Conservation (phyloP, 257 asterid genomes). For the Solanum virginianum region DNA sequence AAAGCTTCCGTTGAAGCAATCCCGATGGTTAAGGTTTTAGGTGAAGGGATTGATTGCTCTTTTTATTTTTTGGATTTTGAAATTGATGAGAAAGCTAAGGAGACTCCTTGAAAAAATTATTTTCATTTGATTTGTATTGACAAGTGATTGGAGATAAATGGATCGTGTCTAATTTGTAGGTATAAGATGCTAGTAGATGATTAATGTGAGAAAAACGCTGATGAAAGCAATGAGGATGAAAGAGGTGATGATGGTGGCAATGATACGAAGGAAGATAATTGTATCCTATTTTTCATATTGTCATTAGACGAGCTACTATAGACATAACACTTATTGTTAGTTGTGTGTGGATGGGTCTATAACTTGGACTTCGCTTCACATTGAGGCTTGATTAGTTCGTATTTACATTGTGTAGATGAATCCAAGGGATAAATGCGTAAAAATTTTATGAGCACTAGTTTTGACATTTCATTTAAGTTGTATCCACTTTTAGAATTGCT, state of each 20-base stretch:
- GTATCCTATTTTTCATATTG: neutral
- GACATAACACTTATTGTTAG: neutral
- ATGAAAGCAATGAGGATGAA: neutral
- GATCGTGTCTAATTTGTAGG: constrained; percentile 40
- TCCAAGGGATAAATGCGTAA: too few relatives aligned
- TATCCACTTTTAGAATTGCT: too few relatives aligned
- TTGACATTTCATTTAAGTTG: too few relatives aligned
- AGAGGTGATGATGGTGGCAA: neutral
- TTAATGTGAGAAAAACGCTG: neutral
- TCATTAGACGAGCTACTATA: neutral
- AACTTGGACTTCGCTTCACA: too few relatives aligned
- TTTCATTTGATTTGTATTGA: constrained; percentile 31
- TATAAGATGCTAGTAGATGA: constrained; percentile 19
- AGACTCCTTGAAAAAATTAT: constrained; percentile 40
- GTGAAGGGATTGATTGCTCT: neutral
- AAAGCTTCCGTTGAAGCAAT: neutral
- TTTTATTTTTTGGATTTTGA: neutral
- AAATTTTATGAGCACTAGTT: too few relatives aligned
- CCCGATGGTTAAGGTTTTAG: neutral
- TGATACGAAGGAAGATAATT: neutral
- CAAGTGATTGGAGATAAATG: constrained; percentile 32
- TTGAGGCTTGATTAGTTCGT: too few relatives aligned
- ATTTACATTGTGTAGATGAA: too few relatives aligned
- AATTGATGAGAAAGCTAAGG: constrained; percentile 15
- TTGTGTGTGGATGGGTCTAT: too few relatives aligned